Base-by-base conservation (phyloP, 768 basidiomycete genomes). In the Tulasnella sp. region DNA sequence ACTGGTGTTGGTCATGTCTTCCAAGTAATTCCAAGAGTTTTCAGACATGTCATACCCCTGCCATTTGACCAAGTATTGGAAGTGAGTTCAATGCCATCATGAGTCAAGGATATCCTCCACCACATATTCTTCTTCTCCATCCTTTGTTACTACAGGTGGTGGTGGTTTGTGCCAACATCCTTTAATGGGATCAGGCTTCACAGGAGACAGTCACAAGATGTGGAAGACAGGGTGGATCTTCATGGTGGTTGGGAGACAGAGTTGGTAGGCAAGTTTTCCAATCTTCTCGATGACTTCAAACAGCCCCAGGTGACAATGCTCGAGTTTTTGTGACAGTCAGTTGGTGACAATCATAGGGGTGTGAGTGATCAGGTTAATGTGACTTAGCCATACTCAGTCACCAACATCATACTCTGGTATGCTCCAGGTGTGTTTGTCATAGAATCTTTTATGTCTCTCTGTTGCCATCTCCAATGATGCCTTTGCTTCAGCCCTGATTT, bases 61-160 rank as follows among this genome's bases (percentile, higher is more conserved):
- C 68, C 70, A 73, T n/a, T 68, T 63, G 3, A 73, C 58, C 0
- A 68, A 49, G 32, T 73, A 73, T 11, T 68, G 59, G 0, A 69
- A 17, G 2, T 48, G 38, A 10, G 59, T 52, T 4, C 64, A n/a
- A 0, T 47, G 30, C 0, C 50, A 24, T 1, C 62, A 51, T 0
- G 60, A 63, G 34, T 71, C 65, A 0, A 68, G 44, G 2, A 72
- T 65, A 3, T 66, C 58, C 24, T 70, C 58, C 5, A 65, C 68
- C 29, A 63, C 64, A 24, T 64, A 44, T 48, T 52, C 29, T 21
- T 32, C 19, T 17, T 64, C 65, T 0, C 55, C 49, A 23, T 64
- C 38, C 5, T 66, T 56, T 2, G 64, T 58, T 3, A 65, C 49
- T 4, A 48, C 24, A 1, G 64, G 65, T 9, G 62, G 58, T 7